A percentile compares a stretch with the other conserved stretches of the same genome.
Evolutionary conservation across 2,329 filamentous ascomycete species (phyloP).

Genomic region (Claviceps sorghi): DNA sequence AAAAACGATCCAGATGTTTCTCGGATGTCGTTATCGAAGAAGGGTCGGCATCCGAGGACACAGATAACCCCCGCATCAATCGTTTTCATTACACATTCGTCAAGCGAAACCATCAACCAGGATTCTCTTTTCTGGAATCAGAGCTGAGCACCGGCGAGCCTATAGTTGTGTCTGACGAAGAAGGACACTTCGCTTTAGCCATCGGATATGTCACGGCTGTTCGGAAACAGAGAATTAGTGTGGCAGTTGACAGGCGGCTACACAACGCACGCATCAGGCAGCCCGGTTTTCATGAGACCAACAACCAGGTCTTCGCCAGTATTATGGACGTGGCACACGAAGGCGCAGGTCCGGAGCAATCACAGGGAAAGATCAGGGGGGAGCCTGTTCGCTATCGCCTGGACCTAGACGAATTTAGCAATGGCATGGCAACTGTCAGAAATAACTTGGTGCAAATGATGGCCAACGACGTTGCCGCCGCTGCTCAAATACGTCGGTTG

Average conservation of each 20-base stretch:
- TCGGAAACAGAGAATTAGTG: conserved; percentile 59
- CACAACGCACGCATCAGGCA: conserved; percentile 71
- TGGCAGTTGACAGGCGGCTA: conserved; percentile 78
- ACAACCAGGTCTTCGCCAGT: conserved; percentile 76
- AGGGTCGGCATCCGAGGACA: conserved; percentile 56
- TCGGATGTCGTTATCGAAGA: conserved; percentile 73
- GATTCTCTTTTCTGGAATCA: conserved; percentile 80
- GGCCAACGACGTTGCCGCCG: conserved; percentile 59
- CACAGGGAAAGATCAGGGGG: conserved; percentile 35
- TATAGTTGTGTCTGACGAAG: conserved; percentile 89
- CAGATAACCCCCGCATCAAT: conserved; percentile 69
- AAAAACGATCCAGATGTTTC: conserved; percentile 81
- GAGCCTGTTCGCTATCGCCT: conserved; percentile 60
- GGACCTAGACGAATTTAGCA: conserved; percentile 97
- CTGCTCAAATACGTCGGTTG: conserved; percentile 58
- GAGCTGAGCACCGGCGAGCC: conserved; percentile 79
- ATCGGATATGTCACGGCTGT: conserved; percentile 80
- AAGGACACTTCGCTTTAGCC: conserved; percentile 86
- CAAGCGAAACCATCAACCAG: conserved; percentile 46
- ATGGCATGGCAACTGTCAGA: conserved; percentile 86
- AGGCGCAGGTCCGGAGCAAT: conserved; percentile 35
- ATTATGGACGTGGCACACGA: conserved; percentile 70
- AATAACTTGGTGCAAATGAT: conserved; percentile 92
- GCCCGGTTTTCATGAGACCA: conserved; percentile 56
- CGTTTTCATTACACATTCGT: conserved; percentile 75